A percentile compares a stretch with the other conserved stretches of the same genome.
These are phyloP conservation scores for Aureobasidium uvarum DNA, from an alignment of 2,329 filamentous ascomycete species.

Conservation along the genomic window DNA sequence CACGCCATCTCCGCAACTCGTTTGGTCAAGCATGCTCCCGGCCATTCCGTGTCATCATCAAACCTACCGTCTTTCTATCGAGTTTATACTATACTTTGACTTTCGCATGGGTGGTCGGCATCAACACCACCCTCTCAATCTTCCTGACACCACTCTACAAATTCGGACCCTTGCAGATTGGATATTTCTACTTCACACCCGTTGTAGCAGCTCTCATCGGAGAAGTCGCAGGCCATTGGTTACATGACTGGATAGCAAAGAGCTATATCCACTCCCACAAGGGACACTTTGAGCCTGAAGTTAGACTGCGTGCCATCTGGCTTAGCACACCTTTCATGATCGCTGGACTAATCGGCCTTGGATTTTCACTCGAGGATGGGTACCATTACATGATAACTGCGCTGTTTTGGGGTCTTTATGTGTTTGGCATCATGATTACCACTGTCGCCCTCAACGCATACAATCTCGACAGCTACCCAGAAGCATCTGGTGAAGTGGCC, in stretches of 20 bases:
- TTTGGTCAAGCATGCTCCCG: conserved; percentile 41
- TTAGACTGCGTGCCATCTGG: conserved; percentile 52
- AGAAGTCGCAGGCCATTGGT: conserved; percentile 55
- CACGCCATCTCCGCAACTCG: conserved; percentile 36
- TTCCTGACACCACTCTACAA: conserved; percentile 41
- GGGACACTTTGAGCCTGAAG: conserved; percentile 58
- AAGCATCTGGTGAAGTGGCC: conserved; percentile 55
- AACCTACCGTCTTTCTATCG: conserved; percentile 41
- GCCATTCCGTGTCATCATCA: conserved; percentile 41
- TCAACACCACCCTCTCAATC: conserved; percentile 33
- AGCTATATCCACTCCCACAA: conserved; percentile 38
- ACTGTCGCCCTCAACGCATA: conserved; percentile 55
- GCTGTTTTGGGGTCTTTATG: conserved; percentile 55
- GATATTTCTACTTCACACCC: conserved; percentile 59
- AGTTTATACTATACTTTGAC: conserved; percentile 43
- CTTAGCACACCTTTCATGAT: conserved; percentile 52
- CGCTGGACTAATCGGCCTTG: conserved; percentile 52
- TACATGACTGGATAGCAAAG: conserved; percentile 48
- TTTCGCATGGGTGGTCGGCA: conserved; percentile 34
- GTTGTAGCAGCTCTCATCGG: conserved; percentile 56
- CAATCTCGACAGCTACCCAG: conserved; percentile 55
- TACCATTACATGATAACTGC: conserved; percentile 56
- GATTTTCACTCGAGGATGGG: conserved; percentile 49
- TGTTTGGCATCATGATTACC: conserved; percentile 56
- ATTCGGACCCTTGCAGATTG: conserved; percentile 49